phyloP scores from a whole-genome alignment of 2,329 filamentous ascomycete genomes.

The Colletotrichum tanaceti region DNA sequence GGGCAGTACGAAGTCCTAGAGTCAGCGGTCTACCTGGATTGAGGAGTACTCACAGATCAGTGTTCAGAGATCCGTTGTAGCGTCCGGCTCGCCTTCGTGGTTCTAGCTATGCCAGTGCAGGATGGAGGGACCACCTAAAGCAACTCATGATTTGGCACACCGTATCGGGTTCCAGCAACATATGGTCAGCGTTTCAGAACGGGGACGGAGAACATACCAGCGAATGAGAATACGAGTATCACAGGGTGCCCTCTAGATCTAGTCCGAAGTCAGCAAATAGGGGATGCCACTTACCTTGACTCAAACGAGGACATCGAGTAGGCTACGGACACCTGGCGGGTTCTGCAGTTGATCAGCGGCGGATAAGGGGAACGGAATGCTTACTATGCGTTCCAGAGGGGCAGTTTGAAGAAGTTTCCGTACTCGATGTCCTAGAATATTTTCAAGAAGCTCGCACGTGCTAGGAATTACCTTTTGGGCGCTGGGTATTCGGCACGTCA shows the following conservation, averaged over 20 bases:
- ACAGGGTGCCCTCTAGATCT: not conserved
- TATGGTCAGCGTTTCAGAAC: not conserved
- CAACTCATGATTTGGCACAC: no score
- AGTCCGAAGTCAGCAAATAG: not conserved
- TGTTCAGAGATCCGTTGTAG: no score
- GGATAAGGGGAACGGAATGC: not conserved
- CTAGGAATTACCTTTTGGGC: not conserved
- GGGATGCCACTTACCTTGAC: not conserved
- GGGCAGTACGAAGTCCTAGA: not conserved
- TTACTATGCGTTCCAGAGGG: not conserved
- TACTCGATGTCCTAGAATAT: not conserved
- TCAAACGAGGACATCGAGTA: not conserved
- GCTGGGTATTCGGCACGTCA: no score
- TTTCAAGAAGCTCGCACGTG: not conserved
- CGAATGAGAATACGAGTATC: no score
- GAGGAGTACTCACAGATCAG: not conserved
- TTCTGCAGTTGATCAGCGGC: not conserved
- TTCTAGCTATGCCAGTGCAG: not conserved
- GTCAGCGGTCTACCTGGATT: not conserved
- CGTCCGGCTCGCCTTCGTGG: not conserved
- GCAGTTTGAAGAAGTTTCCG: not conserved
- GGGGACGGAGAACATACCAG: no score
- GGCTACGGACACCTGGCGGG: not conserved
- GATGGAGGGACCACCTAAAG: not conserved
- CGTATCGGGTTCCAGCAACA: no score